A percentile compares a stretch with the other conserved stretches of the same genome.
phyloP scores from a whole-genome alignment of 2,329 filamentous ascomycete species.

The Tolypocladium pustulatum region DNA sequence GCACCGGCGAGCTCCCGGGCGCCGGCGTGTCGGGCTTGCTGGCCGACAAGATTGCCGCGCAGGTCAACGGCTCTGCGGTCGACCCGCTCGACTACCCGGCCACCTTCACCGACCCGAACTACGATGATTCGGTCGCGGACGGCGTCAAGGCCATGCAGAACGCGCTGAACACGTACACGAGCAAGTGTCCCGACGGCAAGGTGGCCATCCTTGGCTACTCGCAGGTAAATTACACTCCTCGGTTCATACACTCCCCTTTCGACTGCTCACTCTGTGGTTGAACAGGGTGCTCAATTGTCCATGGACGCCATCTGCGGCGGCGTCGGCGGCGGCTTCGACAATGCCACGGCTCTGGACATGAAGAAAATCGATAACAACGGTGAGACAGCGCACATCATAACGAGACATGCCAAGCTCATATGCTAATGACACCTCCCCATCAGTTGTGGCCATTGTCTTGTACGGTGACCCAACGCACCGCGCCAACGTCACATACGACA shows the following conservation, averaged over 20 bases:
- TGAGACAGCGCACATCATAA: conserved; percentile 10
- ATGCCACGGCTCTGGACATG: conserved; percentile 13
- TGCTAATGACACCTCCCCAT: not conserved
- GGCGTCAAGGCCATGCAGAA: conserved; percentile 20
- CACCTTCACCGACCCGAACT: conserved; percentile 17
- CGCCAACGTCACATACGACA: conserved; percentile 22
- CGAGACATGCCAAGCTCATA: not conserved
- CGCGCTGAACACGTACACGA: conserved; percentile 19
- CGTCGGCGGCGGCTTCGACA: conserved; percentile 15
- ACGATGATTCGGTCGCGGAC: conserved; percentile 22
- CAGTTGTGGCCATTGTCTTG: conserved; percentile 28
- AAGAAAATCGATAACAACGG: conserved; percentile 21
- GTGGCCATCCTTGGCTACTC: conserved; percentile 31
- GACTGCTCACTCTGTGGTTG: not conserved
- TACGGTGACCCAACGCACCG: conserved; percentile 31
- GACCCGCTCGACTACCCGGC: conserved; percentile 28
- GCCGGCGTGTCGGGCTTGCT: conserved; percentile 21
- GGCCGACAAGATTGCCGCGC: conserved; percentile 19
- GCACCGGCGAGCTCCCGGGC: conserved; percentile 23
- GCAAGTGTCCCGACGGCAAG: conserved; percentile 26
- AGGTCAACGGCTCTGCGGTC: conserved; percentile 23
- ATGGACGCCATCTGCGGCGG: conserved; percentile 27
- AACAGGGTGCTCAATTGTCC: conserved; percentile 27
- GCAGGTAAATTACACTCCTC: conserved; percentile 16
- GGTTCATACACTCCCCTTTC: fast-evolving